Conservation (phyloP, 148 eudicot genomes). For the Diospyros lotus region DNA sequence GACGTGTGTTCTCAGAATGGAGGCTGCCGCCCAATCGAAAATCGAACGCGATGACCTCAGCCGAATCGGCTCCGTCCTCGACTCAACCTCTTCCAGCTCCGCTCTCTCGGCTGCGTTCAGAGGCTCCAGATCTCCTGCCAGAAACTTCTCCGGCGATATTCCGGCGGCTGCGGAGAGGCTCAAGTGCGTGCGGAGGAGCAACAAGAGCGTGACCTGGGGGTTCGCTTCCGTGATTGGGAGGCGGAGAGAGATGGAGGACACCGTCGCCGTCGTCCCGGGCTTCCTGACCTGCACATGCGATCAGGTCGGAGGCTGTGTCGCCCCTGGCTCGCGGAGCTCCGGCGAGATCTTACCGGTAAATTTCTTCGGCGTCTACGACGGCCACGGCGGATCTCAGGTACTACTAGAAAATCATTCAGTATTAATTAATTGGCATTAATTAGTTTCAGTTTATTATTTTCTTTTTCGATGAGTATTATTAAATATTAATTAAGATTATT, state of each 20-base stretch:
- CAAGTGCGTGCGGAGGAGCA: conserved; percentile 47
- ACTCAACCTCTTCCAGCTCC: too few relatives aligned
- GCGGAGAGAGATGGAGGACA: conserved; percentile 83
- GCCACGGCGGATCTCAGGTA: conserved; percentile 87
- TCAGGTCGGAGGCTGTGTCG: conserved; percentile 54
- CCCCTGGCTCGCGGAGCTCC: conserved; percentile 34
- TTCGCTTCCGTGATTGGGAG: conserved; percentile 58
- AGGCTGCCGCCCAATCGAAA: too few relatives aligned
- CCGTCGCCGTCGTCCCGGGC: conserved; percentile 51
- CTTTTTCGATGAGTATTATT: too few relatives aligned
- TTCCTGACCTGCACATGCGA: conserved; percentile 43
- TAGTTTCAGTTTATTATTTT: too few relatives aligned
- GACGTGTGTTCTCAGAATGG: too few relatives aligned
- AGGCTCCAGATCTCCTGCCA: too few relatives aligned
- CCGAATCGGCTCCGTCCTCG: too few relatives aligned
- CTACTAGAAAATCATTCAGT: neutral
- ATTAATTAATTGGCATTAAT: too few relatives aligned
- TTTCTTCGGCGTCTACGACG: conserved; percentile 84
- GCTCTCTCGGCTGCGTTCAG: too few relatives aligned
- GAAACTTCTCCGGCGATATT: too few relatives aligned
- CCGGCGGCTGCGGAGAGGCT: conserved; percentile 11
- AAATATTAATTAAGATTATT: too few relatives aligned
- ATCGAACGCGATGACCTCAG: too few relatives aligned
- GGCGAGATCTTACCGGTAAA: conserved; percentile 38
- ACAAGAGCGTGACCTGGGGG: conserved; percentile 56